A percentile compares a stretch with the other conserved stretches of the same genome.
Evolutionary conservation across 495 filamentous ascomycete species (phyloP).

Genomic region (Lasiosphaeria hispida): DNA sequence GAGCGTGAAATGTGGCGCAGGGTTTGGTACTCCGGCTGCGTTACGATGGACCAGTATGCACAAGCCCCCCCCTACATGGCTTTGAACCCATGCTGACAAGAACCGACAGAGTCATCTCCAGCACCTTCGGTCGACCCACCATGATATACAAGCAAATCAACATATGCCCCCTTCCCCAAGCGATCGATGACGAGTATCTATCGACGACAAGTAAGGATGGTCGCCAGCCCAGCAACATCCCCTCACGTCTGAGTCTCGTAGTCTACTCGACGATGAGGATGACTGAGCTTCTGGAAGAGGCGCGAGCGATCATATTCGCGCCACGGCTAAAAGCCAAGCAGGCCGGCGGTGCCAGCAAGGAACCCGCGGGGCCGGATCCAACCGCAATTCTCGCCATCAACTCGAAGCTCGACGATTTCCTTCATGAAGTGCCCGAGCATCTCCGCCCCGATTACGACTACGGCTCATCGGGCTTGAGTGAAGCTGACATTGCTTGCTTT

Average conservation of each 20-base stretch:
- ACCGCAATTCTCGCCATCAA: constrained; percentile 13
- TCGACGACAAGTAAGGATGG: constrained; percentile 13
- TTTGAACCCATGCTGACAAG: background rate
- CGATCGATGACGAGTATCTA: constrained; percentile 36
- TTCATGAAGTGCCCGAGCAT: constrained; percentile 9
- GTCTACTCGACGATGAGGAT: background rate
- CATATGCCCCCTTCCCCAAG: constrained; percentile 15
- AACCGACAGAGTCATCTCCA: constrained; percentile 26
- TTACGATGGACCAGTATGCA: constrained; percentile 38
- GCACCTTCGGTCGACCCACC: constrained; percentile 36
- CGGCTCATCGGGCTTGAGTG: background rate
- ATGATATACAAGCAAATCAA: constrained; percentile 24
- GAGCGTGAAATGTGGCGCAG: constrained; percentile 37
- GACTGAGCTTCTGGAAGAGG: background rate
- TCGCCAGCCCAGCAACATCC: constrained; percentile 15
- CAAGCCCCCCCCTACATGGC: background rate
- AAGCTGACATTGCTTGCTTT: constrained; percentile 2
- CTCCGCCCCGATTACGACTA: constrained; percentile 8
- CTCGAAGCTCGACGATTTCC: constrained; percentile 15
- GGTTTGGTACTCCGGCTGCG: constrained; percentile 40
- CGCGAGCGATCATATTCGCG: background rate
- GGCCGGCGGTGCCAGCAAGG: background rate
- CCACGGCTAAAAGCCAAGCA: background rate
- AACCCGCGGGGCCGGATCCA: constrained; percentile 10
- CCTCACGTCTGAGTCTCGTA: constrained; percentile 10